A percentile compares a stretch with the other conserved stretches of the same genome.
phyloP scores from a whole-genome alignment of 176 grass and related monocot species.

The Eleusine indica region DNA sequence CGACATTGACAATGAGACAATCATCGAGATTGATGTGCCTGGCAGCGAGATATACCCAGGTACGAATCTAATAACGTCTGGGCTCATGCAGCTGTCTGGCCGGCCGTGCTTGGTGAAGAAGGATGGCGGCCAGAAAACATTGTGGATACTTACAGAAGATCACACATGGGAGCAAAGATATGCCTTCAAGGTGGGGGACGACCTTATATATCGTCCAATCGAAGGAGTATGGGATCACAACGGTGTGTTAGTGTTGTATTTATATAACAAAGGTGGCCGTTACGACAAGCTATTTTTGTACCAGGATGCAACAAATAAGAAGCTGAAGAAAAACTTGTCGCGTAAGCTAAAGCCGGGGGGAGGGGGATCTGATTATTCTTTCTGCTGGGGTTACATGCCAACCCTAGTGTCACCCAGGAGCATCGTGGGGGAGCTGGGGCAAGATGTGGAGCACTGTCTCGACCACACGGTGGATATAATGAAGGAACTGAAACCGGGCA shows the following conservation, averaged over 20 bases:
- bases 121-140: neutral
- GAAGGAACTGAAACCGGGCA: neutral
- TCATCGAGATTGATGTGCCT: neutral
- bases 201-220: no score
- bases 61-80: no score
- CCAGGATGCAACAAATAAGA: no score
- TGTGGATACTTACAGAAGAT: neutral
- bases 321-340: neutral
- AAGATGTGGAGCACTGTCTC: neutral
- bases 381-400: slow-evolving; percentile 20
- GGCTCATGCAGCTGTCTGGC: neutral
- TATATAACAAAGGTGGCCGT: neutral
- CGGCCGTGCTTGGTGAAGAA: neutral
- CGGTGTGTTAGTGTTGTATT: neutral
- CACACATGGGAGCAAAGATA: neutral
- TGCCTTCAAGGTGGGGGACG: neutral
- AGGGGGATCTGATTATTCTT: no score
- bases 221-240: no score
- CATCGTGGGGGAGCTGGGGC: neutral
- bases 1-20: neutral
- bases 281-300: no score
- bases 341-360: neutral
- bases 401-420: neutral
- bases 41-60: no score
- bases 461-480: neutral